Base-by-base conservation (phyloP, 2,329 filamentous ascomycete species). In the Arthrobotrys pseudoclavata region DNA sequence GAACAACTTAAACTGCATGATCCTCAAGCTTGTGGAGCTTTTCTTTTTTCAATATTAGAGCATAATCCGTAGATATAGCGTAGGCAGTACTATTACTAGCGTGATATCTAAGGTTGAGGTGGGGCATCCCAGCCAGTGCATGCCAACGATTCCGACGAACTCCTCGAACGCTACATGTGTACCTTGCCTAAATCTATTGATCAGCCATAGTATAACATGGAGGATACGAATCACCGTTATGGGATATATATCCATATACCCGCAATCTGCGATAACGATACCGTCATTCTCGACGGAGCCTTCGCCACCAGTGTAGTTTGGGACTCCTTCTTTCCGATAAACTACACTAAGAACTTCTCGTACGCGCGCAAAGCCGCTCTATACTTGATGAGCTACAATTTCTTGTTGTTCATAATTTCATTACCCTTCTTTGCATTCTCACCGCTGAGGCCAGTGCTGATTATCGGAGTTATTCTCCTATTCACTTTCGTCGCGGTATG, bases 101-200 rank as follows among this genome's bases (percentile, higher is more conserved):
- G n/a, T n/a, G n/a, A n/a, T n/a, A n/a, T n/a, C n/a, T n/a, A n/a
- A n/a, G n/a, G n/a, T n/a, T n/a, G n/a, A n/a, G n/a, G n/a, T n/a
- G n/a, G n/a, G n/a, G n/a, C n/a, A n/a, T n/a, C n/a, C n/a, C n/a
- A n/a, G n/a, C n/a, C n/a, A n/a, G n/a, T n/a, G n/a, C n/a, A n/a
- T n/a, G n/a, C n/a, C n/a, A 83, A 84, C 5, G 83, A 84, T 79
- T 82, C 81, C 5, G 83, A 84, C 60, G 79, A 71, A 47, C 81
- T 84, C 1, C 80, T 84, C 0, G 83, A 84, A 69, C 81, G 83
- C 2, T 82, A 82, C 26, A 71, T 70, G 0, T 70, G 55, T 26
- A 53, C 53, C 29, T 55, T 62, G 4, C 55, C 68, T 1, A 37
- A 37, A 37, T 57, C 26, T 9, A 15, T 55, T 0, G 37, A 72